phyloP scores from a whole-genome alignment of 2,329 filamentous ascomycete genomes.

The Coniochaeta sp. region DNA sequence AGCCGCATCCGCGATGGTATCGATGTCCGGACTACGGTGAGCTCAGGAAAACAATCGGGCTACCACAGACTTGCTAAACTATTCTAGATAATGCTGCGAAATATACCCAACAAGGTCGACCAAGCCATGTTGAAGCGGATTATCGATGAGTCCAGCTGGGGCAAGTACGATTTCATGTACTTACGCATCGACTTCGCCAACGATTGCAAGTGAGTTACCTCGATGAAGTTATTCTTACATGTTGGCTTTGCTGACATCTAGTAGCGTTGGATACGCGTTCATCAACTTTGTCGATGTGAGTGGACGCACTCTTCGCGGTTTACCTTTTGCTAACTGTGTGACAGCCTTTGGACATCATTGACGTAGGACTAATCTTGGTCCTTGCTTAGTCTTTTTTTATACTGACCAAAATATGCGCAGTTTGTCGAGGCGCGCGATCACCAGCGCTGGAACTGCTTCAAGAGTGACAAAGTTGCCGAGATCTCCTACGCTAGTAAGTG shows the following conservation, averaged over 20 bases:
- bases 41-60: slow-evolving; percentile 15
- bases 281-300: slow-evolving; percentile 85
- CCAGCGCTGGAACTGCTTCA: slow-evolving; percentile 72
- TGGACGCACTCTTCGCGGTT: slow-evolving; percentile 3
- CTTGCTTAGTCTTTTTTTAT: background rate
- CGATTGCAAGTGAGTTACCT: slow-evolving; percentile 64
- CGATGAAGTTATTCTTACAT: background rate
- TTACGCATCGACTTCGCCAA: slow-evolving; percentile 83
- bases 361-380: slow-evolving; percentile 37
- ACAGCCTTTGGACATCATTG: slow-evolving; percentile 65
- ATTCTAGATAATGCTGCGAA: slow-evolving; percentile 81
- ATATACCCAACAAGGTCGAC: slow-evolving; percentile 87
- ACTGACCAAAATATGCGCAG: slow-evolving; percentile 33
- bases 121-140: slow-evolving; percentile 70
- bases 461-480: slow-evolving; percentile 77
- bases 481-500: slow-evolving; percentile 88
- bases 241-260: slow-evolving; percentile 14
- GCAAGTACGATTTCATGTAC: slow-evolving; percentile 92
- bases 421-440: slow-evolving; percentile 66
- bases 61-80: slow-evolving; percentile 5
- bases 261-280: slow-evolving; percentile 90
- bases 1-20: slow-evolving; percentile 54
- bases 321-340: slow-evolving; percentile 25
- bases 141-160: slow-evolving; percentile 69
- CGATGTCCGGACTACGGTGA: slow-evolving; percentile 69